Evolutionary conservation across 768 basidiomycete species (phyloP), one percentile per base, ranked within the genome.

Genomic region (Nevesoporus exiguus): DNA sequence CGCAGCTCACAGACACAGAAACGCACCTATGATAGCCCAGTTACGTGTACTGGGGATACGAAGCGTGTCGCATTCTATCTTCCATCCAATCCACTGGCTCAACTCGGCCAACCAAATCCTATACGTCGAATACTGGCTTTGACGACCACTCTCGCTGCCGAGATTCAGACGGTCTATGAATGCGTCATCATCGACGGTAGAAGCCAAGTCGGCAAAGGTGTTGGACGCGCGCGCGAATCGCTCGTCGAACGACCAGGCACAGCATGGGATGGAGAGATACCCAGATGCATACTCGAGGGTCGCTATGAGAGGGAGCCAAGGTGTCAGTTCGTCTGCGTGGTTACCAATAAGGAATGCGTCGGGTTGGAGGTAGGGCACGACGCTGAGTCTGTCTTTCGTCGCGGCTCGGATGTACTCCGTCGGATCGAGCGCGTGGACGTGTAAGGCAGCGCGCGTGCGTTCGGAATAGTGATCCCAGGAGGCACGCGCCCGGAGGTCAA

Each of bases 281-380:
- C 88, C 90, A 0, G 83, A 80, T 0, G 84, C 81, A 4, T 66
- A 61, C 31, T 78, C 72, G 14, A 86, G 59, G 1, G 86, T 84
- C 0, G 93, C 81, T 6, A 97, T 73, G 1, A 97, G 79, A 0
- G 96, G 92, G 0, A 93, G 69, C 95, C 95, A 98, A 0, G 96
- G 96, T 22, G 95, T 95, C 17, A 98, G 76, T 62, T 98, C 96
- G 72, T 98, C 96, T 0, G 95, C 89, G 69, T 98, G 96, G 72
- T 98, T 98, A 9, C 90, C 93, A 47, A 98, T 88, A 53, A 98
- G 71, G 72, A 97, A 98, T 3, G 76, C 71, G 1, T 77, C 82
- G 0, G 74, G 73, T 8, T 63, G 64, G 47, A 82, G 66, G 46
- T 68, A 67, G 25, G 73, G 64, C 33, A 64, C 37, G 9, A 52